Evolutionary conservation across 192 early-diverging fungal species (phyloP), one percentile per base, ranked within the genome.

Genomic region (Linderina pennispora): DNA sequence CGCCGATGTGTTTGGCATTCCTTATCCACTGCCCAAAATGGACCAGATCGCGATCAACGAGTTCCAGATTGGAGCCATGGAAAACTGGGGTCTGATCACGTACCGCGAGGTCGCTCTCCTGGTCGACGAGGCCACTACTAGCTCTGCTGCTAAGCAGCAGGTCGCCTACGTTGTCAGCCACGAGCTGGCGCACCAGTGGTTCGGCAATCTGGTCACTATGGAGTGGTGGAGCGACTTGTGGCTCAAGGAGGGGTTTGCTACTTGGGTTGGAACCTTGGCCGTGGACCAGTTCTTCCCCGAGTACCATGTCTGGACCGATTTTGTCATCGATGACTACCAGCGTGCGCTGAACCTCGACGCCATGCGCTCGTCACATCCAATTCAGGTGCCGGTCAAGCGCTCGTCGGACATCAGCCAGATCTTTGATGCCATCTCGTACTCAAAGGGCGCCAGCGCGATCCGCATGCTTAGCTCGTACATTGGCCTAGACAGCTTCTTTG

Each of bases 191-290:
- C 85, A 84, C 50, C 80, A 81, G 51, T 80, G 79, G 78, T 87
- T 87, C 48, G 85, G 85, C 3, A 87, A 87, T 51, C 61, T 87
- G 32, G 85, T 87, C 11, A 87, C 84, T 13, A 82, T 84, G 78
- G 70, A 75, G 23, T 56, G 62, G 62, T 63, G 53, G 55, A 43
- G 66, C 49, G 77, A 83, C 47, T 31, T 84, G 5, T 86, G 84
- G 84, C 65, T 86, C 36, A 86, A 86, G 59, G 84, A 86, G 58
- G 84, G 84, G 19, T 86, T 86, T 60, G 84, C 84, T 15, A 86
- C 84, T 3, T 83, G 77, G 43, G 80, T 80, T 15, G 83, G 82
- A 11, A 67, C 59, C 54, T 45, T 87, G 50, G 84, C 82, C 9
- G 69, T 76, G 10, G 80, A 85, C 49, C 51, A 83, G 34, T 55